A percentile compares a stretch with the other conserved stretches of the same genome.
These are phyloP conservation scores for Paracamarosporium sp. DNA, from an alignment of 2,329 filamentous ascomycete species.

Conservation along the genomic window DNA sequence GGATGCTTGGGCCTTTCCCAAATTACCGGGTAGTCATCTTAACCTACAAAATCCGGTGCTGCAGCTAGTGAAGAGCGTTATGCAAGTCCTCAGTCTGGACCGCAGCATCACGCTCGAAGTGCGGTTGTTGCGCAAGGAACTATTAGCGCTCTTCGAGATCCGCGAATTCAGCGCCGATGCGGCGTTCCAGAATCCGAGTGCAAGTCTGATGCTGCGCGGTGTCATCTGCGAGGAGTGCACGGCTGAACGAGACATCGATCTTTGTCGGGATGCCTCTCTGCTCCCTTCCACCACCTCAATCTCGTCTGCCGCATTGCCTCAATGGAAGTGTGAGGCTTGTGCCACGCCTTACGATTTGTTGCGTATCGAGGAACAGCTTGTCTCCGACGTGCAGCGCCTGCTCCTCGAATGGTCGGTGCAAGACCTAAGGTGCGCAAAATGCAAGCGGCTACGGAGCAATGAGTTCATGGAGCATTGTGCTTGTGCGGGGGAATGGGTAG, in stretches of 20 bases:
- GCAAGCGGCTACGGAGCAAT: conserved; percentile 72
- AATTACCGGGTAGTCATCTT: conserved; percentile 75
- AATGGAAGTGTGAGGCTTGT: conserved; percentile 82
- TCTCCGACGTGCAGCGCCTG: conserved; percentile 76
- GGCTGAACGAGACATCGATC: conserved; percentile 83
- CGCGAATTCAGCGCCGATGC: conserved; percentile 90
- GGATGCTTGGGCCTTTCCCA: conserved; percentile 84
- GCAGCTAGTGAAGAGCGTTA: conserved; percentile 89
- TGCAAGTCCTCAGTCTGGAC: conserved; percentile 90
- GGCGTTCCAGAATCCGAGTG: conserved; percentile 85
- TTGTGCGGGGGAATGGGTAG: conserved; percentile 86
- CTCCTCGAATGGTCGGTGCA: conserved; percentile 85
- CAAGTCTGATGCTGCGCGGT: conserved; percentile 74
- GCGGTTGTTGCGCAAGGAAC: conserved; percentile 84
- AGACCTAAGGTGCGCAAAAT: conserved; percentile 85
- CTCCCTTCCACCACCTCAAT: conserved; percentile 60
- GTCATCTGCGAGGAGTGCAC: conserved; percentile 92
- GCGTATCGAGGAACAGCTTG: conserved; percentile 80
- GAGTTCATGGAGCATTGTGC: conserved; percentile 97
- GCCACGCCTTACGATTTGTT: conserved; percentile 77
- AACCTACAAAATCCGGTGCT: conserved; percentile 73
- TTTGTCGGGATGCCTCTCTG: conserved; percentile 88
- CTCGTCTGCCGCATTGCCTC: conserved; percentile 59
- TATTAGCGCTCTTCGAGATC: conserved; percentile 89
- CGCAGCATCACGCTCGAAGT: conserved; percentile 90